Conservation (phyloP, 139 green algal genomes). For the Chlamydomonas incerta region DNA sequence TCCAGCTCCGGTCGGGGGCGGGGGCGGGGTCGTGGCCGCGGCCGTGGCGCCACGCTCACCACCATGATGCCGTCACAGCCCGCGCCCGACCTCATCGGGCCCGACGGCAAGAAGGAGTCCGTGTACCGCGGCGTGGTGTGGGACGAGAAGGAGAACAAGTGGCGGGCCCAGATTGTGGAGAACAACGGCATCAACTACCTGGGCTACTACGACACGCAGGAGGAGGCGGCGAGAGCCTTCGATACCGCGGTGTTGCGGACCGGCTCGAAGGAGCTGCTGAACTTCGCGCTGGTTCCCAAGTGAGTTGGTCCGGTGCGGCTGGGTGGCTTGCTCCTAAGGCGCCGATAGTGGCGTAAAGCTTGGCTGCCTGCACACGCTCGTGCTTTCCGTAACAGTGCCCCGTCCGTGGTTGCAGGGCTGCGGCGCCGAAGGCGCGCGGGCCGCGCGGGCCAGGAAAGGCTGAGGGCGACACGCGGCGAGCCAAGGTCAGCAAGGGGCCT, state of each 20-base stretch:
- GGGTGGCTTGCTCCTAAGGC: background rate
- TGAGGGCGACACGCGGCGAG: no score
- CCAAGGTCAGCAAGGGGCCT: no score
- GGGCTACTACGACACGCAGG: conserved; percentile 18
- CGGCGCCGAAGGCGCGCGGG: no score
- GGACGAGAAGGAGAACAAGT: conserved; percentile 45
- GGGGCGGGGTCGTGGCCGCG: conserved; percentile 1
- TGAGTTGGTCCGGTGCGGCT: background rate
- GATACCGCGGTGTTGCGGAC: conserved; percentile 35
- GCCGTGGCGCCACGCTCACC: background rate
- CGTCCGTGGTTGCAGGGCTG: no score
- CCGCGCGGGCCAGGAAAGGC: no score
- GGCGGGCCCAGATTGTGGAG: conserved; percentile 46
- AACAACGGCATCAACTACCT: background rate
- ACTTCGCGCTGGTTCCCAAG: conserved; percentile 45
- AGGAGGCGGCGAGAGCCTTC: conserved; percentile 21
- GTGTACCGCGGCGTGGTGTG: conserved; percentile 56
- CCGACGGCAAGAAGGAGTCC: conserved; percentile 26
- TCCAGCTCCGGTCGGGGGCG: background rate
- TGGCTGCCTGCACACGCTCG: no score
- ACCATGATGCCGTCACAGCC: background rate
- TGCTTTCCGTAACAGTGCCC: no score
- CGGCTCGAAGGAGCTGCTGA: conserved; percentile 46
- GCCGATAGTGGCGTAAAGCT: no score
- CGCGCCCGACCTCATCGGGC: conserved; percentile 2